Conservation (phyloP, 2,329 filamentous ascomycete species). For the Botrytis paeoniae region DNA sequence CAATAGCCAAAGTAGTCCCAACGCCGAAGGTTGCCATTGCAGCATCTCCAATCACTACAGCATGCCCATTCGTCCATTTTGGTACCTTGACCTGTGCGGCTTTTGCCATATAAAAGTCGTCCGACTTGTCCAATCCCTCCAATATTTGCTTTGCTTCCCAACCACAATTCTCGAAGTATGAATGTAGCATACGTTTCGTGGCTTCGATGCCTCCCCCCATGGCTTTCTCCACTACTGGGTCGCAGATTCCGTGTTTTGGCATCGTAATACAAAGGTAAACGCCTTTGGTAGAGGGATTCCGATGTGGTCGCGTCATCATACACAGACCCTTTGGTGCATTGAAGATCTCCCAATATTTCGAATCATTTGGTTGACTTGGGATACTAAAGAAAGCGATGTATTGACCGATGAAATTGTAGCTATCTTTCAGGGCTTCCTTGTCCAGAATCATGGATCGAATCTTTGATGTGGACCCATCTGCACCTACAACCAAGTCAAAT, state of each 20-base stretch:
- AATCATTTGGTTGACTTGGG: slow-evolving; percentile 40
- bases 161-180: slow-evolving; percentile 40
- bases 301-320: slow-evolving; percentile 39
- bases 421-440: slow-evolving; percentile 40
- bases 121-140: slow-evolving; percentile 37
- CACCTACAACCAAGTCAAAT: slow-evolving; percentile 50
- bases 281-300: slow-evolving; percentile 37
- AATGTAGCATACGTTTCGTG: slow-evolving; percentile 32
- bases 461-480: slow-evolving; percentile 47
- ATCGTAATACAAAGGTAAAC: slow-evolving; percentile 41
- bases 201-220: slow-evolving; percentile 38
- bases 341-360: slow-evolving; percentile 40
- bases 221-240: slow-evolving; percentile 42
- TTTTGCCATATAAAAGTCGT: slow-evolving; percentile 43
- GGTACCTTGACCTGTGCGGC: slow-evolving; percentile 42
- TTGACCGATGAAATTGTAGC: slow-evolving; percentile 34
- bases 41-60: slow-evolving; percentile 53
- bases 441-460: slow-evolving; percentile 46
- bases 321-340: slow-evolving; percentile 42
- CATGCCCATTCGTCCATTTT: slow-evolving; percentile 41
- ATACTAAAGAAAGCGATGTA: slow-evolving; percentile 46
- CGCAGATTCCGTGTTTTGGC: slow-evolving; percentile 32
- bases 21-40: slow-evolving; percentile 45
- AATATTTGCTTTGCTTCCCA: slow-evolving; percentile 44
- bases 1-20: slow-evolving; percentile 42